Evolutionary conservation across 495 filamentous ascomycete genomes (phyloP).

Genomic region (Neurospora sp.): DNA sequence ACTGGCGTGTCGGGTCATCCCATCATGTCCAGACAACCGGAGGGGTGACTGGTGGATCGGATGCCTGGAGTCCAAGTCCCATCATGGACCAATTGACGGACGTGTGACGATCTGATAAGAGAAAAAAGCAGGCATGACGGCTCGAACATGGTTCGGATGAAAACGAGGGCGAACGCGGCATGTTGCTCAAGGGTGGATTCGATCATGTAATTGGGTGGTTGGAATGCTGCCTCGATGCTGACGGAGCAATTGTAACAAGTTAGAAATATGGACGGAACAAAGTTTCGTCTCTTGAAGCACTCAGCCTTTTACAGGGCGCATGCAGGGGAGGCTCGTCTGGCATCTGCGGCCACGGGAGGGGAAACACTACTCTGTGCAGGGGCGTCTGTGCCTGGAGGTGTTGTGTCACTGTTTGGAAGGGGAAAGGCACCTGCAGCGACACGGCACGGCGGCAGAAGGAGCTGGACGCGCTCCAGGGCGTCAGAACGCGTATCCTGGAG

Average conservation of each 20-base stretch:
- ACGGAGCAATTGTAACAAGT: neutral
- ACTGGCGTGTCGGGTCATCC: neutral
- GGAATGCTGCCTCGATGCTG: neutral
- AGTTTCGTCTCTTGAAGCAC: neutral
- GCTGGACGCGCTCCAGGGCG: neutral
- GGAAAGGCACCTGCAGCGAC: neutral
- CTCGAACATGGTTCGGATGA: neutral
- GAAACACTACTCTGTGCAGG: neutral
- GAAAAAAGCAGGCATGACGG: neutral
- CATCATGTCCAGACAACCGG: neutral
- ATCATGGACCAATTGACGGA: neutral
- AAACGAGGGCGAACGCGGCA: neutral
- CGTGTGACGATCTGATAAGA: constrained; percentile 7
- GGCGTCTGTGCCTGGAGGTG: neutral
- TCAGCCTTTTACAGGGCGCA: neutral
- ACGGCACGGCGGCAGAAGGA: neutral
- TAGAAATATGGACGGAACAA: neutral
- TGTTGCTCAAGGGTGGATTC: neutral
- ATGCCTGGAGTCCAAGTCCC: neutral
- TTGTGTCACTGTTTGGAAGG: constrained; percentile 7
- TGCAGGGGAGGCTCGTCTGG: neutral
- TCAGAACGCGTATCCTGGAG: constrained; percentile 10
- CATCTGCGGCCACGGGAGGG: neutral
- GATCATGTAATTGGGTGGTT: constrained; percentile 6
- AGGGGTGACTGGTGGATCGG: neutral